Evolutionary conservation across 169 alveolate genomes (phyloP).

Genomic region (Cryptosporidium felis): DNA sequence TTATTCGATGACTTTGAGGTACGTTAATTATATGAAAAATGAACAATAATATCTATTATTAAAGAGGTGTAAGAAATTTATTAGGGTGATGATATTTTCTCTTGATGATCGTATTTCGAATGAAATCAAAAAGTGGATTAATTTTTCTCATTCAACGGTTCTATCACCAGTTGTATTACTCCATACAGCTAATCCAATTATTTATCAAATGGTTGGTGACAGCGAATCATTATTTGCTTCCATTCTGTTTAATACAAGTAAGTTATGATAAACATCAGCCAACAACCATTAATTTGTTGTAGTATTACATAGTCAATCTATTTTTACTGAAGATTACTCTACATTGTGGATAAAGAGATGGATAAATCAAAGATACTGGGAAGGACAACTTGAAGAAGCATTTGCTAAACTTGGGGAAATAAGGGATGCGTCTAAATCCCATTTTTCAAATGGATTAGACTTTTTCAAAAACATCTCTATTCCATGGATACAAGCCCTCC

Average conservation of each 20-base stretch:
- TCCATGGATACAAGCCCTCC: constrained; percentile 16
- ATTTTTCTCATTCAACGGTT: neutral
- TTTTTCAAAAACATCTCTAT: neutral
- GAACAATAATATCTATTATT: neutral
- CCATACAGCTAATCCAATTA: neutral
- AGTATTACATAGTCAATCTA: constrained; percentile 35
- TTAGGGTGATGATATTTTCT: neutral
- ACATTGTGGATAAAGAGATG: constrained; percentile 33
- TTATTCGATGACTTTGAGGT: constrained; percentile 24
- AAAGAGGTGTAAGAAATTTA: constrained; percentile 15
- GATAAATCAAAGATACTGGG: constrained; percentile 62
- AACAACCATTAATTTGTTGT: no score
- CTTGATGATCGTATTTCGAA: neutral
- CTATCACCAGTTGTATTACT: neutral
- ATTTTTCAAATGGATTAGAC: constrained; percentile 23
- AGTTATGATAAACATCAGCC: neutral
- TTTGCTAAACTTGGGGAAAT: neutral
- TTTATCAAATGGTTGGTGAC: neutral
- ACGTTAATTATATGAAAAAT: neutral
- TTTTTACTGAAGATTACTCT: constrained; percentile 23
- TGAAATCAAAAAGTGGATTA: constrained; percentile 14
- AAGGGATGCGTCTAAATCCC: neutral
- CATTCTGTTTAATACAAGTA: constrained; percentile 36
- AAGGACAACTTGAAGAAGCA: constrained; percentile 18
- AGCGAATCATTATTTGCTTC: neutral